A percentile compares a stretch with the other conserved stretches of the same genome.
Conservation (phyloP, 2,329 filamentous ascomycete genomes). For the Paecilomyces niveus region DNA sequence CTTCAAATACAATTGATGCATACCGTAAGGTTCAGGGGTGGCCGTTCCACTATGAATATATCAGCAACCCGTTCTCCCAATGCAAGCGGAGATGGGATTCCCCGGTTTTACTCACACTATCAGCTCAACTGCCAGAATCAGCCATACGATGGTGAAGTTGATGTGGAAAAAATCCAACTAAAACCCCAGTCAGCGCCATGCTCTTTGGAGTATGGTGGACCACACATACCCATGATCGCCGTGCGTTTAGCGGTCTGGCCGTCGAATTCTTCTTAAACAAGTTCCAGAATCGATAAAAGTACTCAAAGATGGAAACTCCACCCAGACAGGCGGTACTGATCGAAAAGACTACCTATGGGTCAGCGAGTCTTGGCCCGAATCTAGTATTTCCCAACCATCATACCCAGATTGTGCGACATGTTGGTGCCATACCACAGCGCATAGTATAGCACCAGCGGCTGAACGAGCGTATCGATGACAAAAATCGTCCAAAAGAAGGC, state of each 20-base stretch:
- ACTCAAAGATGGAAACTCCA: conserved; percentile 37
- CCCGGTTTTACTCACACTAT: conserved; percentile 28
- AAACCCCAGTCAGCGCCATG: conserved; percentile 3
- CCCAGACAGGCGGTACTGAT: conserved; percentile 35
- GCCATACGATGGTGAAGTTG: conserved; percentile 39
- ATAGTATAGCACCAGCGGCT: conserved; percentile 56
- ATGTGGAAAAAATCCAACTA: conserved; percentile 42
- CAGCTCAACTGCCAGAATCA: conserved; percentile 36
- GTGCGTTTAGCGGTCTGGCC: conserved; percentile 34
- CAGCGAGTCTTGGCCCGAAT: background rate
- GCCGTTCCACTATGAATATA: conserved; percentile 29
- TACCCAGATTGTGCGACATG: conserved; percentile 38
- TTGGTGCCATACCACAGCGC: conserved; percentile 52
- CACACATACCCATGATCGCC: conserved; percentile 32
- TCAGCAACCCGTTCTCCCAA: conserved; percentile 8
- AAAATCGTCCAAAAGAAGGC: conserved; percentile 54
- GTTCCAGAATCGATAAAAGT: conserved; percentile 35
- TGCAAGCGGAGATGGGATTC: conserved; percentile 1
- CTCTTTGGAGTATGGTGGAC: background rate
- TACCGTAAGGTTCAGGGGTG: conserved; percentile 33
- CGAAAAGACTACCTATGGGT: conserved; percentile 28
- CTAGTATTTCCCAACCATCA: conserved; percentile 9
- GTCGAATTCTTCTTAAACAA: conserved; percentile 30
- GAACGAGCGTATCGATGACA: conserved; percentile 50
- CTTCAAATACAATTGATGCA: conserved; percentile 5